Percentiles rank a stretch among this genome's conserved stretches.
Evolutionary conservation across 306 rosid genomes (phyloP).

Genomic region (Vicia faba): DNA sequence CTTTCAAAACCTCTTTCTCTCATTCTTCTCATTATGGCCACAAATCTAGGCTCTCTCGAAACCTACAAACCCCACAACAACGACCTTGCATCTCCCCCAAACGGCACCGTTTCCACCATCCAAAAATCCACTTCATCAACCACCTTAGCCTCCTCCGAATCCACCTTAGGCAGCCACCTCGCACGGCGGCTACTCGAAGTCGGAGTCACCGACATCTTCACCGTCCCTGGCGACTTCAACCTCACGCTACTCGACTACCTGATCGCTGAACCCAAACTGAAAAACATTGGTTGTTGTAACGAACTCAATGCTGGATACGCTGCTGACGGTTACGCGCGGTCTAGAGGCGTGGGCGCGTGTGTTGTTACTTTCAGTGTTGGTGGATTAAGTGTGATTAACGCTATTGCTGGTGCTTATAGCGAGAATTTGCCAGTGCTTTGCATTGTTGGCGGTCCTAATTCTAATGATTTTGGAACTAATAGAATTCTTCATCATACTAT

Average conservation of each 20-base stretch:
- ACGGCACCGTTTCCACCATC: conserved; percentile 37
- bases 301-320: conserved; percentile 75
- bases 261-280: conserved; percentile 53
- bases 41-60: conserved; percentile 49
- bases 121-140: conserved; percentile 30
- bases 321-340: conserved; percentile 62
- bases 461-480: conserved; percentile 60
- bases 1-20: not conserved
- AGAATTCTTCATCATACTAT: conserved; percentile 60
- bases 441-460: conserved; percentile 59
- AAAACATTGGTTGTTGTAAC: conserved; percentile 56
- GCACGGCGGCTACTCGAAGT: conserved; percentile 54
- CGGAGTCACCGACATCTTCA: conserved; percentile 58
- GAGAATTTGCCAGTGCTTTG: conserved; percentile 66
- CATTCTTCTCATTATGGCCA: conserved; percentile 34
- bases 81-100: conserved; percentile 35
- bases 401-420: conserved; percentile 64
- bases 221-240: conserved; percentile 66
- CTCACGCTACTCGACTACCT: conserved; percentile 62
- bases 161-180: conserved; percentile 59
- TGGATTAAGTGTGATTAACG: conserved; percentile 55
- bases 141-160: conserved; percentile 21
- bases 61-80: conserved; percentile 15
- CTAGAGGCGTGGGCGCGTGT: conserved; percentile 63
- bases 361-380: conserved; percentile 65